Percentiles rank a stretch among this genome's conserved stretches.
Conservation (phyloP, 495 filamentous ascomycete genomes). For the Saxophila tyrrhenica region DNA sequence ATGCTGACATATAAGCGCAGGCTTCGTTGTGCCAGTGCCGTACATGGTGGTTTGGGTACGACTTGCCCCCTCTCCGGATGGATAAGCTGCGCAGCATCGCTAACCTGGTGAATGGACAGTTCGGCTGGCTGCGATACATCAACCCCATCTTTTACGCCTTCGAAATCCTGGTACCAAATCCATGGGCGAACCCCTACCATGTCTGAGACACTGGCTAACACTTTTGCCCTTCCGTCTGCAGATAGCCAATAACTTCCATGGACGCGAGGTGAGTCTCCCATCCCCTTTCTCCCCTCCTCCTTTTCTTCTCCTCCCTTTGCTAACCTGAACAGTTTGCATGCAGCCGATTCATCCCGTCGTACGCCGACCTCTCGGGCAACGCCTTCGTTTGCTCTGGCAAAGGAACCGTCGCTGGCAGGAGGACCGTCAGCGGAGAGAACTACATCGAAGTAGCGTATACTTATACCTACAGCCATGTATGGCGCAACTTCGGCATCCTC, state of each 20-base stretch:
- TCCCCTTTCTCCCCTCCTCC: too few relatives aligned
- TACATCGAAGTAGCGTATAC: slow-evolving; percentile 9
- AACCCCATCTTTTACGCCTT: slow-evolving; percentile 33
- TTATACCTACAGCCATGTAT: slow-evolving; percentile 14
- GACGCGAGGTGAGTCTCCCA: too few relatives aligned
- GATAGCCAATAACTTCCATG: slow-evolving; percentile 36
- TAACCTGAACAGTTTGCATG: too few relatives aligned
- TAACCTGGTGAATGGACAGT: slow-evolving; percentile 25
- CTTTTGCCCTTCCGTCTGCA: slow-evolving; percentile 30
- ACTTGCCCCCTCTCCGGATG: too few relatives aligned
- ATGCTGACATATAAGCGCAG: too few relatives aligned
- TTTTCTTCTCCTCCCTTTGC: too few relatives aligned
- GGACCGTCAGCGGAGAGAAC: slow-evolving; percentile 17
- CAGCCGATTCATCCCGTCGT: slow-evolving; percentile 7
- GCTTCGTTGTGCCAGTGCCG: slow-evolving; percentile 23
- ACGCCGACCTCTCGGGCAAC: slow-evolving; percentile 4
- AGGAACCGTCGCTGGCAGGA: slow-evolving; percentile 8
- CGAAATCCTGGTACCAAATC: neutral
- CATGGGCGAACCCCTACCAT: too few relatives aligned
- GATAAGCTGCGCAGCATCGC: too few relatives aligned
- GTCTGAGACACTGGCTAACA: neutral
- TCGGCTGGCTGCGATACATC: slow-evolving; percentile 36
- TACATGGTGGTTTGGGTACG: slow-evolving; percentile 33
- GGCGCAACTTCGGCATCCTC: slow-evolving; percentile 25
- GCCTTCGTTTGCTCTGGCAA: slow-evolving; percentile 9